Evolutionary conservation across 345 rosid species (phyloP), one percentile per base, ranked within the genome.

Genomic region (Pistacia vera): DNA sequence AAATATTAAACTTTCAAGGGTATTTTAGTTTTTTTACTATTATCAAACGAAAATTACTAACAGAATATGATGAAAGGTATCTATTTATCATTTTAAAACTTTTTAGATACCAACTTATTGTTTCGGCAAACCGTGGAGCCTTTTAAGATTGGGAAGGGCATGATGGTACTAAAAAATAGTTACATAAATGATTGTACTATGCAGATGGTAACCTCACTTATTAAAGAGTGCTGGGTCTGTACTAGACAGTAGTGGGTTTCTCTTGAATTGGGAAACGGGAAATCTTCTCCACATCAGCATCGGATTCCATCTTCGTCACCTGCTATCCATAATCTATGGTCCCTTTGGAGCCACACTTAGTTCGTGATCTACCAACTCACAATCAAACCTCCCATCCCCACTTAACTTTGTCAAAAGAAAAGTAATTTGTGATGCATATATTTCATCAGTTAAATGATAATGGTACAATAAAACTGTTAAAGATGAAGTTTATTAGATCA

Each of bases 291-390:
- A 65, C 46, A 41, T 52, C 57, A 13, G 69, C 69, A 65, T 65
- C 69, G 52, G 69, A 65, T 65, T 65, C 69, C 18, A 22, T 65
- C 38, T 28, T 65, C 25, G 25, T 65, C 54, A 38, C 51, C n/a
- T 65, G 46, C 68, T 17, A 65, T 65, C 18, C 41, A 11, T 14
- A 18, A 41, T 30, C 33, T 6, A 63, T 65, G 25, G 52, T 65
- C 69, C 69, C 69, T 65, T 63, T 4, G 25, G n/a, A 52, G 18
- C 57, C 57, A 17, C 8, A 41, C 5, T 5, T 52, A 5, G 18
- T 52, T 52, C 57, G 3, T 52, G 1, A 12, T 12, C 57, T 52
- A 6, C 18, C 18, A 52, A 4, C 57, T 14, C 57, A 12, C 57
- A 52, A 3, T 52, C 18, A 22, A 52, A 52, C 57, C 57, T 52